phyloP scores from a whole-genome alignment of 2,329 filamentous ascomycete genomes.

The Helminthosporium solani region DNA sequence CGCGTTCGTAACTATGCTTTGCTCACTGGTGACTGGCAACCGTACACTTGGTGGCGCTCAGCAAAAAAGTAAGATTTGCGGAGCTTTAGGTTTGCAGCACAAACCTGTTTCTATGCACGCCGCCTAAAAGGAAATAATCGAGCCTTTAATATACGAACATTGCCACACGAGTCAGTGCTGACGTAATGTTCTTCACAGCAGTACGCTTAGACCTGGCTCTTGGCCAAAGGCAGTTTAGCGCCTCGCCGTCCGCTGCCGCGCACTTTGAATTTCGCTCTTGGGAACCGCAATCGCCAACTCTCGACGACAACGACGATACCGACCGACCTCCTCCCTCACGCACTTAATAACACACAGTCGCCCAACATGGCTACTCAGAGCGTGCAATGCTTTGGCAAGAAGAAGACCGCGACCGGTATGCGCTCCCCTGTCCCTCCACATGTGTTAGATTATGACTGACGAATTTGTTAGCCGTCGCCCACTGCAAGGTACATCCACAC shows the following conservation, averaged over 20 bases:
- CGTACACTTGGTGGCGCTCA: too few species aligned
- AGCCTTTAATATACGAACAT: too few species aligned
- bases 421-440: slow-evolving; percentile 2
- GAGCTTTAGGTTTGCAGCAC: too few species aligned
- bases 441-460: slow-evolving; percentile 27
- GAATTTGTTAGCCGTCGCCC: slow-evolving; percentile 70
- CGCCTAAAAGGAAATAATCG: too few species aligned
- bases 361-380: slow-evolving; percentile 47
- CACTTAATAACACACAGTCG: slow-evolving; percentile 38
- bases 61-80: too few species aligned
- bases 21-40: too few species aligned
- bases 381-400: slow-evolving; percentile 96
- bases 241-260: neutral
- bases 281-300: slow-evolving; percentile 1
- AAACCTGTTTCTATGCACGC: too few species aligned
- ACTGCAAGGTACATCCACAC: slow-evolving; percentile 74
- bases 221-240: slow-evolving; percentile 3
- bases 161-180: too few species aligned
- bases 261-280: neutral
- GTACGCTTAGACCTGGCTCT: slow-evolving; percentile 8
- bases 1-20: neutral
- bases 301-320: slow-evolving; percentile 2
- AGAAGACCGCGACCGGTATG: slow-evolving; percentile 55
- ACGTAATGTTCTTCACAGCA: neutral
- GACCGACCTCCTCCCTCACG: slow-evolving; percentile 23